These are phyloP conservation scores for Ogataea pini DNA, from an alignment of 805 yeast genomes.

Conservation along the genomic window DNA sequence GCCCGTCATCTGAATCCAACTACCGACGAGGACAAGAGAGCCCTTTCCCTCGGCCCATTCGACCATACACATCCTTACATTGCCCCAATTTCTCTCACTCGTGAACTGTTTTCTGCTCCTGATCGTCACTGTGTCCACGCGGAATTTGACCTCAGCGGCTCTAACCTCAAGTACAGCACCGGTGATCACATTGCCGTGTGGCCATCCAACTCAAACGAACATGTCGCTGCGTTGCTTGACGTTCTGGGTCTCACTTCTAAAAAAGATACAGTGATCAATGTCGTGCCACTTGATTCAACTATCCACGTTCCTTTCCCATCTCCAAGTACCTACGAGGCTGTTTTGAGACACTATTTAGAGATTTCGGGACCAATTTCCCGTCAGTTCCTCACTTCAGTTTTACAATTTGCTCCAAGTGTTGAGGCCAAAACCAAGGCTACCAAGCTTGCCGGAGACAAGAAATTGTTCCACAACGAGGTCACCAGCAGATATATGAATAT, in stretches of 20 bases:
- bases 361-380: constrained; percentile 93
- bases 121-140: constrained; percentile 85
- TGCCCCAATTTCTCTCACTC: constrained; percentile 61
- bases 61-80: constrained; percentile 80
- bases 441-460: constrained; percentile 67
- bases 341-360: constrained; percentile 83
- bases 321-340: constrained; percentile 88
- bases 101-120: constrained; percentile 67
- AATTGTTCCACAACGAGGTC: constrained; percentile 63
- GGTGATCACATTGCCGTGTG: constrained; percentile 96
- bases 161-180: constrained; percentile 81
- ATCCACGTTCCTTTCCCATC: constrained; percentile 56
- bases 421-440: constrained; percentile 51
- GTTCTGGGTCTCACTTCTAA: constrained; percentile 61
- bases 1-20: constrained; percentile 47
- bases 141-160: constrained; percentile 77
- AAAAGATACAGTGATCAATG: constrained; percentile 55
- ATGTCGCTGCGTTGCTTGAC: constrained; percentile 62
- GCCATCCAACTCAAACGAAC: constrained; percentile 85
- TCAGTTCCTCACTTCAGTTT: constrained; percentile 71
- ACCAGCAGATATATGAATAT: constrained; percentile 63
- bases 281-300: constrained; percentile 72
- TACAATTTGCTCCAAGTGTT: constrained; percentile 77
- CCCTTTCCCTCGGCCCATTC: constrained; percentile 65
- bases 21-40: constrained; percentile 32